A percentile compares a stretch with the other conserved stretches of the same genome.
Conservation (phyloP, 2,329 filamentous ascomycete genomes). For the Amesomyces nigricolor region DNA sequence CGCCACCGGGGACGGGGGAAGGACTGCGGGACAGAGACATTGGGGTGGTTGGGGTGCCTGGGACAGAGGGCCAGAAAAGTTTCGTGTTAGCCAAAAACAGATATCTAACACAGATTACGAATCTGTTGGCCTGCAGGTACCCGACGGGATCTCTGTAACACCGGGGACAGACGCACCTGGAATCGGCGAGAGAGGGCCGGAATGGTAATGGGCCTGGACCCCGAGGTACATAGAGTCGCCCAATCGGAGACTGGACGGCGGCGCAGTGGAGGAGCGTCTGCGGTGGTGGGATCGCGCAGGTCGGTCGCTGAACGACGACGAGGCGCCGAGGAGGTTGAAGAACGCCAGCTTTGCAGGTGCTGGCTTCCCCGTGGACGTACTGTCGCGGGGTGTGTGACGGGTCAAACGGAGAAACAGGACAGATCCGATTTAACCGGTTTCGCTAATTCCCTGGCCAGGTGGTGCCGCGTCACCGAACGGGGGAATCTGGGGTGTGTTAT, state of each 20-base stretch:
- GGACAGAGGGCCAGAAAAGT: constrained; percentile 2
- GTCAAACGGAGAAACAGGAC: neutral
- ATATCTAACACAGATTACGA: neutral
- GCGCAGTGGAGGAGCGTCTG: constrained; percentile 43
- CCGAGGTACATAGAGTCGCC: constrained; percentile 32
- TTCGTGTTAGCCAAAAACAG: constrained; percentile 6
- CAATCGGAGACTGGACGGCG: constrained; percentile 32
- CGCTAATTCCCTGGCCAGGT: too few species aligned
- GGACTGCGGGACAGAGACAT: constrained; percentile 89
- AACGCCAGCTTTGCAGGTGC: constrained; percentile 43
- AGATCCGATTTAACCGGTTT: neutral
- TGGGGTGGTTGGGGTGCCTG: constrained; percentile 50
- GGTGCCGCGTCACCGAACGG: too few species aligned
- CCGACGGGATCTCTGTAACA: constrained; percentile 11
- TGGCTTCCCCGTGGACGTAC: constrained; percentile 23
- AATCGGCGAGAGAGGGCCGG: constrained; percentile 45
- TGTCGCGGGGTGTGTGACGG: constrained; percentile 8
- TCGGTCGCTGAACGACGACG: constrained; percentile 49
- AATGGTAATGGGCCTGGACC: constrained; percentile 35
- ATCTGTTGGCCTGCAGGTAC: constrained; percentile 10
- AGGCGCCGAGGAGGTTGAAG: constrained; percentile 40
- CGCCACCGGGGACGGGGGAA: constrained; percentile 75
- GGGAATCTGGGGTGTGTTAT: too few species aligned
- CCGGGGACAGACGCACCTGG: constrained; percentile 44
- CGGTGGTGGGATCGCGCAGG: constrained; percentile 45